A percentile compares a stretch with the other conserved stretches of the same genome.
These are phyloP conservation scores for Multifurca ochricompacta DNA, from an alignment of 768 basidiomycete genomes.

Conservation along the genomic window DNA sequence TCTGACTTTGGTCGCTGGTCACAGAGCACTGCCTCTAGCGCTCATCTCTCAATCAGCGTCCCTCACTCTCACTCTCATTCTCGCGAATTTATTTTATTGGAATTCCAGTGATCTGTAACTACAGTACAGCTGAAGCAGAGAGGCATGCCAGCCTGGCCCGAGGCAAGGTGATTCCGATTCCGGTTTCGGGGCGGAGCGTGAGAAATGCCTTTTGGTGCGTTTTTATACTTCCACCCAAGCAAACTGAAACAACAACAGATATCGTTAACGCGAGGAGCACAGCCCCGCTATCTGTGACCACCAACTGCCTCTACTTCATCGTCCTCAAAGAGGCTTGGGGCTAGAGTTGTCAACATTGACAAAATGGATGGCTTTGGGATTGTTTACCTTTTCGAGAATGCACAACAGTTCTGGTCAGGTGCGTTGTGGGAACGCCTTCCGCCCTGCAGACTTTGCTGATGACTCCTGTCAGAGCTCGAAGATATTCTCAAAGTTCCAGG, in stretches of 20 bases:
- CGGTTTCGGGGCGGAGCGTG: no score
- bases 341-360: not conserved
- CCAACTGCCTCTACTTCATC: not conserved
- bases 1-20: no score
- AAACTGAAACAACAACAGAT: no score
- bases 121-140: no score
- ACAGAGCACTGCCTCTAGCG: no score
- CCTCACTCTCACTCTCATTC: no score
- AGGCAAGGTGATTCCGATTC: no score
- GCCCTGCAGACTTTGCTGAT: conserved; percentile 1
- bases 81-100: no score
- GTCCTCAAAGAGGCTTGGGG: not conserved
- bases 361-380: conserved; percentile 66
- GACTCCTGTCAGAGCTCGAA: conserved; percentile 61
- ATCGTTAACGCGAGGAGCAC: not conserved
- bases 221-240: not conserved
- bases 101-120: no score
- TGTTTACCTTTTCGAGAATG: conserved; percentile 72
- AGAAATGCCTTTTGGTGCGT: not conserved
- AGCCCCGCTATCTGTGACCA: not conserved
- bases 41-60: no score
- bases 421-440: conserved; percentile 25
- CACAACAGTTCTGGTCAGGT: conserved; percentile 92
- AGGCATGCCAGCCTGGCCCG: no score
- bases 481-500: conserved; percentile 65